Evolutionary conservation across 208 protist species (phyloP).

Genomic region (Trypanosomatidae sp.): DNA sequence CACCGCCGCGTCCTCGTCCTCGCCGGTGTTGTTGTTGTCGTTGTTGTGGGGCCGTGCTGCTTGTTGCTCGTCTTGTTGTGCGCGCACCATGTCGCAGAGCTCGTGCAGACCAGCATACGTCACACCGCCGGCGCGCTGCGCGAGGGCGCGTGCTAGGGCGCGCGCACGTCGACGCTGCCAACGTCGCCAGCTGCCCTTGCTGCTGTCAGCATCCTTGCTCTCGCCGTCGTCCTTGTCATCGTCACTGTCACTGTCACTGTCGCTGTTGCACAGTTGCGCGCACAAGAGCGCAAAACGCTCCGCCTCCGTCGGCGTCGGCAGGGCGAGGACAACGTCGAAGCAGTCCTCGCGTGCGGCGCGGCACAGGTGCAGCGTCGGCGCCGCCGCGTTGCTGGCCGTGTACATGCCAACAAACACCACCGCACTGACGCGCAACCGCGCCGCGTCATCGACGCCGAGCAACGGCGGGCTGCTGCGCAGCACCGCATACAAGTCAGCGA

Average conservation of each 20-base stretch:
- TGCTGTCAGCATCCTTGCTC: not conserved
- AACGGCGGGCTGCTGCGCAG: conserved; percentile 22
- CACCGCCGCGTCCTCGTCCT: not conserved
- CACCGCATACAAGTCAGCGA: conserved; percentile 43
- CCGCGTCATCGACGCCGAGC: conserved; percentile 12
- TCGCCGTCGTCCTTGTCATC: not conserved
- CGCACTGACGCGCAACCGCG: conserved; percentile 6
- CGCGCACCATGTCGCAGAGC: no score
- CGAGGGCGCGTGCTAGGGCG: conserved; percentile 14
- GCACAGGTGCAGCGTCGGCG: conserved; percentile 23
- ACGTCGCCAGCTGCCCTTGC: not conserved
- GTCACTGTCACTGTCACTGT: not conserved
- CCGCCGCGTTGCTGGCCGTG: conserved; percentile 15
- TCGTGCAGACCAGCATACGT: conserved; percentile 50
- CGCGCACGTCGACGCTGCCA: no score
- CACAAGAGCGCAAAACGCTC: conserved; percentile 33
- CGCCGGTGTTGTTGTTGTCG: no score
- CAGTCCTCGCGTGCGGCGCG: conserved; percentile 15
- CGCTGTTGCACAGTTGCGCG: not conserved
- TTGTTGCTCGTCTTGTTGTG: no score
- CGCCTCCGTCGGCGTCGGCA: conserved; percentile 42
- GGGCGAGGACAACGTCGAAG: conserved; percentile 23
- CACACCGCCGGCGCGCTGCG: conserved; percentile 47
- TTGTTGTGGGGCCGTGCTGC: no score
- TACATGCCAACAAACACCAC: conserved; percentile 31